Base-by-base conservation (phyloP, 2,329 filamentous ascomycete genomes). In the Calonectria hongkongensis region DNA sequence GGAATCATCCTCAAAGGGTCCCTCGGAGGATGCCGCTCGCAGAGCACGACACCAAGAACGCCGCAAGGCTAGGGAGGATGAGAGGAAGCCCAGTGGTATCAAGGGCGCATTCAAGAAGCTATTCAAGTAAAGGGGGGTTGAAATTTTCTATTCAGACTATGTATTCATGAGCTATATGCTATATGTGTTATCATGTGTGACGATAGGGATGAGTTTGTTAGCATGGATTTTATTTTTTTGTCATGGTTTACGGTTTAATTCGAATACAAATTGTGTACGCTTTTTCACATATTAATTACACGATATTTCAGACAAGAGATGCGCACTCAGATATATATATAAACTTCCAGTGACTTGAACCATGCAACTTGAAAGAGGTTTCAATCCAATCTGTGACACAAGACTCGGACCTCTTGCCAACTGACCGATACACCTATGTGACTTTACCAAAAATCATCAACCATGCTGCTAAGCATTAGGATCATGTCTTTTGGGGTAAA, bases 41-140 rank as follows among this genome's bases (percentile, higher is more conserved):
- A 83, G 80, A 74, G 84, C 82, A 48, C 82, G 83, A 62, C 79
- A 81, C 27, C 73, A 80, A 56, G 79, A 82, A 74, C 75, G 82
- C 70, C 79, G 80, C 76, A 83, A 75, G 73, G 82, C 78, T 45
- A 79, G 78, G 54, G 80, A 83, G 71, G 74, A 80, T 41, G 74
- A 81, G 68, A 82, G 79, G 79, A 82, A 81, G 72, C 64, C 79
- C 65, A 74, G 78, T 43, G 79, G 81, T 33, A 78, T 82, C 65
- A 82, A 81, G 74, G 76, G 74, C 39, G 79, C 78, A 47, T 79
- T 82, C 69, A 82, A 82, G 80, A 82, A 79, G 73, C 66, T 82
- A 63, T 82, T 82, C 68, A 72, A 76, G 25, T 78, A 70, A 79
- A 62, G 68, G 67, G 48, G 68, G 73, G 41, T 66, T 65, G 43